These are phyloP conservation scores for Trypanosoma avium DNA, from an alignment of 208 protist genomes.

Conservation along the genomic window DNA sequence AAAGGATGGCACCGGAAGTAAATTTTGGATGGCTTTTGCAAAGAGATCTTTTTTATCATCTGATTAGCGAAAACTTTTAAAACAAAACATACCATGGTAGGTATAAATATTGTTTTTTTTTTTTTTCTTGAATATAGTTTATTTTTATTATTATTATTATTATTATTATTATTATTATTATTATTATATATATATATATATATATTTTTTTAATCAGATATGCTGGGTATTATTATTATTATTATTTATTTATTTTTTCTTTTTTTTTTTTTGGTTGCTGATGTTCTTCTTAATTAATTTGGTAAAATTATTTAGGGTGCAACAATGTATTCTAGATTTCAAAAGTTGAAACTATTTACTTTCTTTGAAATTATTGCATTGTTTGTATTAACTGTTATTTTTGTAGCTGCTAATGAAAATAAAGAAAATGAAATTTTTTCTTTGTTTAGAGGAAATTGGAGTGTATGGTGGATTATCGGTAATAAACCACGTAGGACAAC, in stretches of 20 bases:
- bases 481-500: slow-evolving; percentile 4
- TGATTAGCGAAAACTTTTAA: slow-evolving; percentile 8
- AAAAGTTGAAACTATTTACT: too few species aligned
- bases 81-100: background rate
- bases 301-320: too few species aligned
- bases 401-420: slow-evolving; percentile 1
- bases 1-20: slow-evolving; percentile 31
- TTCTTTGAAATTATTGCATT: background rate
- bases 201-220: background rate
- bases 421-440: background rate
- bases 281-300: too few species aligned
- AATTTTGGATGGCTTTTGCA: slow-evolving; percentile 38
- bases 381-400: slow-evolving; percentile 1
- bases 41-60: slow-evolving; percentile 25
- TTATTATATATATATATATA: background rate
- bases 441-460: slow-evolving; percentile 21
- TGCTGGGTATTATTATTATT: background rate
- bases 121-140: background rate
- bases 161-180: background rate
- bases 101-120: background rate
- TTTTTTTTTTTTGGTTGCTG: background rate
- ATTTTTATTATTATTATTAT: background rate
- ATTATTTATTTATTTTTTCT: slow-evolving; percentile 9
- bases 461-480: slow-evolving; percentile 16
- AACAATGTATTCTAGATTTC: too few species aligned